These are phyloP conservation scores for Climacium dendroides DNA, from an alignment of 225 moss, liverwort and hornwort genomes.

Conservation along the genomic window DNA sequence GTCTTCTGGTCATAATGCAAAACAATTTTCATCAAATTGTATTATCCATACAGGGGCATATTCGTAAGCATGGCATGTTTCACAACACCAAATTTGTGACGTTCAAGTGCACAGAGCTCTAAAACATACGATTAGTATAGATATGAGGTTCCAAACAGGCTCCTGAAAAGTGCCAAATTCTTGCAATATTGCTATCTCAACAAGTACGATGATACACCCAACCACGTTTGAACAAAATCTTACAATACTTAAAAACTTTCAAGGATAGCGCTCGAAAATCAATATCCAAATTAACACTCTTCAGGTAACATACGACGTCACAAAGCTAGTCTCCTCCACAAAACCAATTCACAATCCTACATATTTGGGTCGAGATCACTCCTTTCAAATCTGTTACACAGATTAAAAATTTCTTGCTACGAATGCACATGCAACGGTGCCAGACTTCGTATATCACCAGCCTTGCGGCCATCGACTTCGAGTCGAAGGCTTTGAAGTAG, in stretches of 20 bases:
- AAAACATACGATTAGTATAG: neutral
- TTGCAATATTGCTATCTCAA: neutral
- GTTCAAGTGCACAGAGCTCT: neutral
- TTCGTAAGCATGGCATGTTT: neutral
- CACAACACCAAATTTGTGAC: neutral
- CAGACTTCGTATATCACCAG: neutral
- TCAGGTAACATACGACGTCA: neutral
- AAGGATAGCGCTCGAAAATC: too few relatives aligned
- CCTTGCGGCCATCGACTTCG: slow-evolving; percentile 12
- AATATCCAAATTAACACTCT: neutral
- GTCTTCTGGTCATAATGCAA: neutral
- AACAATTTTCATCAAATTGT: neutral
- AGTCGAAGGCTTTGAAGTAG: neutral
- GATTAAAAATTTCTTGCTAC: neutral
- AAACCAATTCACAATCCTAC: neutral
- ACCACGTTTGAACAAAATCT: neutral
- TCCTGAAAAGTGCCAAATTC: neutral
- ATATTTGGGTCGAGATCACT: neutral
- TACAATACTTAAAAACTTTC: neutral
- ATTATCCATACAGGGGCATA: neutral
- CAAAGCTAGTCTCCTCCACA: neutral
- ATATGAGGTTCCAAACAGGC: neutral
- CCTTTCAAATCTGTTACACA: neutral
- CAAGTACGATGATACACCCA: neutral
- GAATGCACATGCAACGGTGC: neutral